Conservation (phyloP, 768 basidiomycete genomes). For the Rhodotorula sphaerocarpa region DNA sequence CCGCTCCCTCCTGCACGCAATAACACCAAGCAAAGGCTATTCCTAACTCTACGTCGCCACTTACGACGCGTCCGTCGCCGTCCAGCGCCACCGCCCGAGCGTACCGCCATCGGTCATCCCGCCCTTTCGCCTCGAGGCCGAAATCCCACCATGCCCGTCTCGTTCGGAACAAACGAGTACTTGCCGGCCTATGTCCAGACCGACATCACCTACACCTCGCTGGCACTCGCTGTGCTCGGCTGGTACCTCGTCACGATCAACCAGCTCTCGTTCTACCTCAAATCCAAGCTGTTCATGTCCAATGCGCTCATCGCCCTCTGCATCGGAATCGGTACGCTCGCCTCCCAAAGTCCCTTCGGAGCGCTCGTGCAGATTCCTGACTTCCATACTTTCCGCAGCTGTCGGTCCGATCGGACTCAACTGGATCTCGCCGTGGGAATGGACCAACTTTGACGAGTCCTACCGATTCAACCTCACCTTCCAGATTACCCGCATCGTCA, state of each 20-base stretch:
- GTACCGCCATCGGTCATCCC: background rate
- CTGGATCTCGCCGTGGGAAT: slow-evolving; percentile 43
- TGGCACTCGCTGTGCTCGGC: slow-evolving; percentile 41
- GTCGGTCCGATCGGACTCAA: slow-evolving; percentile 43
- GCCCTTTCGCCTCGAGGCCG: no score
- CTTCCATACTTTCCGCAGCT: slow-evolving; percentile 38
- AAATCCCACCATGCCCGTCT: no score
- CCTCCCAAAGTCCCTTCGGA: no score
- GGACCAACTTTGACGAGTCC: slow-evolving; percentile 38
- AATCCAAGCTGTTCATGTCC: slow-evolving; percentile 45
- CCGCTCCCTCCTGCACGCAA: background rate
- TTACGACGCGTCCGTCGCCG: no score
- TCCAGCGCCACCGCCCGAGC: no score
- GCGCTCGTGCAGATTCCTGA: background rate
- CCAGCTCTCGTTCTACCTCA: slow-evolving; percentile 43
- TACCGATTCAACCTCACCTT: slow-evolving; percentile 28
- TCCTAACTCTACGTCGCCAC: background rate
- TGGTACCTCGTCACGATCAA: slow-evolving; percentile 41
- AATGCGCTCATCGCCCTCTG: slow-evolving; percentile 30
- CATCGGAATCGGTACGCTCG: slow-evolving; percentile 33
- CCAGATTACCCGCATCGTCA: slow-evolving; percentile 44
- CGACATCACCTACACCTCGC: slow-evolving; percentile 41
- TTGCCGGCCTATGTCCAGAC: slow-evolving; percentile 37
- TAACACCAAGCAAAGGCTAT: slow-evolving; percentile 7
- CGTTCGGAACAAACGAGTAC: slow-evolving; percentile 7